Conservation (phyloP, 768 basidiomycete species). For the Rubroboletus satanas region DNA sequence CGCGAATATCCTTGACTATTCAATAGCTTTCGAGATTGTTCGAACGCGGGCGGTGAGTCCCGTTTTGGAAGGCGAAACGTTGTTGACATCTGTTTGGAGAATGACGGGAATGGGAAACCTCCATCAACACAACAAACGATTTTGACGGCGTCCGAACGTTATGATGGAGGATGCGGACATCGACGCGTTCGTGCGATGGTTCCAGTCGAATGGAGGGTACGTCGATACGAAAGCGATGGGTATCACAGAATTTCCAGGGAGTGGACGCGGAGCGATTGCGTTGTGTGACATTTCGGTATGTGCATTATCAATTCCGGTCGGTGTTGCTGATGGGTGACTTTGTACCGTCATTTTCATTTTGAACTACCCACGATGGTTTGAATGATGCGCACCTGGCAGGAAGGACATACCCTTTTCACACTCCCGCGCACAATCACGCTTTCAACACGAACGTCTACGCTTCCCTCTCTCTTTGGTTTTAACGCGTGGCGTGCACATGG, state of each 20-base stretch:
- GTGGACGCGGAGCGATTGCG: slow-evolving; percentile 75
- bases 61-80: neutral
- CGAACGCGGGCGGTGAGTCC: neutral
- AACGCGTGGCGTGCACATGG: slow-evolving; percentile 59
- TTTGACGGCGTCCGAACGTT: neutral
- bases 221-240: slow-evolving; percentile 48
- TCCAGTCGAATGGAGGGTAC: slow-evolving; percentile 45
- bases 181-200: slow-evolving; percentile 54
- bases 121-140: neutral
- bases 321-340: neutral
- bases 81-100: slow-evolving; percentile 1
- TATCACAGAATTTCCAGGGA: slow-evolving; percentile 44
- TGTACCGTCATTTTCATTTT: neutral
- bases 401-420: slow-evolving; percentile 72
- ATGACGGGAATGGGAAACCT: neutral
- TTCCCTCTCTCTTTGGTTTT: slow-evolving; percentile 57
- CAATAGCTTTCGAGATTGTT: slow-evolving; percentile 7
- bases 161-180: slow-evolving; percentile 14
- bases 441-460: slow-evolving; percentile 68
- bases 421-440: slow-evolving; percentile 77
- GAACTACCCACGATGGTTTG: neutral
- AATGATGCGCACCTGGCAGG: slow-evolving; percentile 37
- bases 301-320: neutral
- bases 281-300: slow-evolving; percentile 67
- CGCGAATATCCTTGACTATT: neutral